A percentile compares a stretch with the other conserved stretches of the same genome.
phyloP scores from a whole-genome alignment of 495 filamentous ascomycete genomes.

The Hypoxylon intermedium region DNA sequence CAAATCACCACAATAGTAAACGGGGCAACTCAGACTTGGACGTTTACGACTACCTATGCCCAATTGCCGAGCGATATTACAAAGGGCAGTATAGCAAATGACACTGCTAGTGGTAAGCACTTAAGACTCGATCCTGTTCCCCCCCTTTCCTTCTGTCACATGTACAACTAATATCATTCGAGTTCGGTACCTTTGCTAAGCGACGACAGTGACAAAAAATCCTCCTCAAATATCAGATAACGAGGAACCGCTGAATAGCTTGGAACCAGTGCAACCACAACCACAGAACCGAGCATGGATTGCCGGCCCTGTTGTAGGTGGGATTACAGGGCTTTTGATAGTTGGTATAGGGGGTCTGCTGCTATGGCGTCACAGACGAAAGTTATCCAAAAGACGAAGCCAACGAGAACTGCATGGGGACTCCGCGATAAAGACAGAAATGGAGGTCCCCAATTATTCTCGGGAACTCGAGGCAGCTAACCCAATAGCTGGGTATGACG shows the following conservation, averaged over 20 bases:
- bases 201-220: not conserved
- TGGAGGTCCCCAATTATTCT: constrained; percentile 7
- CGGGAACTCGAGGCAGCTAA: constrained; percentile 17
- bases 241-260: not conserved
- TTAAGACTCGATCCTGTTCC: no score
- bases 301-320: constrained; percentile 18
- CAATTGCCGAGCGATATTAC: not conserved
- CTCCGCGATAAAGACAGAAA: constrained; percentile 3
- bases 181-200: not conserved
- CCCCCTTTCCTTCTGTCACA: not conserved
- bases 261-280: not conserved
- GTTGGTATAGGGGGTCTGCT: not conserved
- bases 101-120: not conserved
- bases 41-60: constrained; percentile 14
- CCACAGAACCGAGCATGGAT: constrained; percentile 11
- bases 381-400: not conserved
- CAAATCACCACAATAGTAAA: not conserved
- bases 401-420: constrained; percentile 8
- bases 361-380: constrained; percentile 17
- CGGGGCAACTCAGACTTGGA: no score
- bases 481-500: not conserved
- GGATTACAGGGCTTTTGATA: not conserved
- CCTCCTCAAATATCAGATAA: not conserved
- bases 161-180: not conserved
- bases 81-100: no score